Percentiles rank a stretch among this genome's conserved stretches.
Conservation (phyloP, 129 eudicot species). For the Flaveria bidentis region DNA sequence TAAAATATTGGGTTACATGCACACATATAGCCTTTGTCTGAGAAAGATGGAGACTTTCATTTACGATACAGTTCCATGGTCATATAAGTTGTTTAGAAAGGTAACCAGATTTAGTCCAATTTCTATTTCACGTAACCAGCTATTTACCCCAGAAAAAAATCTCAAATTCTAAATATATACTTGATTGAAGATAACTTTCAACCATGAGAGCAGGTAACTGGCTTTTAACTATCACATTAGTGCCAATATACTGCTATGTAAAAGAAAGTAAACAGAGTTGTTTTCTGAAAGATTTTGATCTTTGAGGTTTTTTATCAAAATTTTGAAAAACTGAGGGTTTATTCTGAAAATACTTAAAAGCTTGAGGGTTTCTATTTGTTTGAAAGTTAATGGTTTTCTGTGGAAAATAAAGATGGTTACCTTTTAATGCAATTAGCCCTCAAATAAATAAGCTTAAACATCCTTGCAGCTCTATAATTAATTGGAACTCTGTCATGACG, state of each 20-base stretch:
- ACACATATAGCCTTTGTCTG: conserved; percentile 1
- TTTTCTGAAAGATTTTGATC: not conserved
- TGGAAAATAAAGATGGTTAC: not conserved
- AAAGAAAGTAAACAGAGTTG: not conserved
- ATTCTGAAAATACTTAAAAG: not conserved
- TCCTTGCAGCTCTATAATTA: conserved; percentile 25
- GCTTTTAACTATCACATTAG: not conserved
- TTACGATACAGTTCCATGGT: not conserved
- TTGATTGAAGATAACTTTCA: not conserved
- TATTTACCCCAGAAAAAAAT: not conserved
- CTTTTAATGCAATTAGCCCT: conserved; percentile 5
- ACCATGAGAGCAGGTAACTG: not conserved
- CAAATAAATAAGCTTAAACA: conserved; percentile 7
- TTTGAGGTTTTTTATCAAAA: not conserved
- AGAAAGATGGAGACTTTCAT: conserved; percentile 7
- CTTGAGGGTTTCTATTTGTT: conserved; percentile 1
- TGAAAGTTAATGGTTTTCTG: not conserved
- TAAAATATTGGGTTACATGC: conserved; percentile 1
- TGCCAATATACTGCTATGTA: not conserved
- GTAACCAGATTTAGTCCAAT: conserved; percentile 6
- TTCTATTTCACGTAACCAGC: not conserved
- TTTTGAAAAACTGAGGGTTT: not conserved
- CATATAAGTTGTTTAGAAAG: not conserved
- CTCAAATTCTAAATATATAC: not conserved
- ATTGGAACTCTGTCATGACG: conserved; percentile 13